Conservation (phyloP, 1,139 yeast species). For the Zygosaccharomyces pseudobailii region DNA sequence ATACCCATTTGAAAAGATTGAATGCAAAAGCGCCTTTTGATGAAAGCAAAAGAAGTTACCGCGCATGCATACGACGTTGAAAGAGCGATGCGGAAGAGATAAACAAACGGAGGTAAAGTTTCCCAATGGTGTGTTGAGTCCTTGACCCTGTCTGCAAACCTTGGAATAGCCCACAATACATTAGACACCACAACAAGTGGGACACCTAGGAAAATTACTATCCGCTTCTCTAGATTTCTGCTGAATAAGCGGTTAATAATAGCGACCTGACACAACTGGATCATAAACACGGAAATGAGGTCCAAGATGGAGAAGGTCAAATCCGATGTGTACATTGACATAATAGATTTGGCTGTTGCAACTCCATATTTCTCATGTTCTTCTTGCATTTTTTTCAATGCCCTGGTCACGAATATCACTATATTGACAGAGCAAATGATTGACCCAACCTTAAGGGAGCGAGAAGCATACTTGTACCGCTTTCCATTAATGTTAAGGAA, state of each 20-base stretch:
- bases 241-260: conserved; percentile 68
- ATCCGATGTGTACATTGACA: conserved; percentile 45
- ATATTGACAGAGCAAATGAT: conserved; percentile 51
- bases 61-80: conserved; percentile 68
- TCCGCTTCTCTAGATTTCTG: conserved; percentile 64
- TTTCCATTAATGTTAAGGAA: conserved; percentile 45
- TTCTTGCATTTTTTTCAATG: conserved; percentile 41
- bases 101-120: conserved; percentile 73
- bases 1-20: conserved; percentile 45
- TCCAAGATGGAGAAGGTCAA: conserved; percentile 56
- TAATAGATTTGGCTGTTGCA: conserved; percentile 48
- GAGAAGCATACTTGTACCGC: conserved; percentile 36
- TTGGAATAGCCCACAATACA: conserved; percentile 63
- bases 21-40: conserved; percentile 53
- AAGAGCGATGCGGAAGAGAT: conserved; percentile 69
- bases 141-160: conserved; percentile 27
- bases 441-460: conserved; percentile 44
- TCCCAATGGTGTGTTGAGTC: conserved; percentile 16
- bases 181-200: conserved; percentile 55
- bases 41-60: conserved; percentile 53
- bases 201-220: conserved; percentile 60
- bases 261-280: conserved; percentile 72
- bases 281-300: conserved; percentile 53
- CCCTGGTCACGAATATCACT: conserved; percentile 44
- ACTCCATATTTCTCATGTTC: conserved; percentile 53